Percentiles rank a stretch among this genome's conserved stretches.
These are phyloP conservation scores for Arthroderma sp. DNA, from an alignment of 2,329 filamentous ascomycete genomes.

Conservation along the genomic window DNA sequence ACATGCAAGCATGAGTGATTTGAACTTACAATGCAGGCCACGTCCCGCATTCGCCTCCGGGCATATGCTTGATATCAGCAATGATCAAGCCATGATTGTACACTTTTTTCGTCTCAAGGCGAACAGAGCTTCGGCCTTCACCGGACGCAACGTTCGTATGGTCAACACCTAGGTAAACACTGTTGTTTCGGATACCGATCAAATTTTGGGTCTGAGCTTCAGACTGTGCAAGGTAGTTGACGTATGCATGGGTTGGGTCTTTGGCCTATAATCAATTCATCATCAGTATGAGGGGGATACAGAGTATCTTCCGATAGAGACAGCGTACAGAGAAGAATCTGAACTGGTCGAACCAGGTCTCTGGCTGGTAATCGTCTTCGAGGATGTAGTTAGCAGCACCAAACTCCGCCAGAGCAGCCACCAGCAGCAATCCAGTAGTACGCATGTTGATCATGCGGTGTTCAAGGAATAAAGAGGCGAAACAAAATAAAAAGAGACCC, in stretches of 20 bases:
- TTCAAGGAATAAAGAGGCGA: neutral
- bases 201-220: constrained; percentile 48
- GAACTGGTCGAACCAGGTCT: constrained; percentile 41
- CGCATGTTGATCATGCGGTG: constrained; percentile 10
- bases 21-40: constrained; percentile 56
- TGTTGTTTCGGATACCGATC: constrained; percentile 44
- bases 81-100: constrained; percentile 60
- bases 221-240: constrained; percentile 52
- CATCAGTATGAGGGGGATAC: constrained; percentile 1
- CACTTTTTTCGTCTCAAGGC: constrained; percentile 52
- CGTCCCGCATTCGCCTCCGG: constrained; percentile 54
- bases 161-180: constrained; percentile 60
- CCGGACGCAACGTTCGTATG: constrained; percentile 42
- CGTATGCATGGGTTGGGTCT: constrained; percentile 66
- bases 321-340: constrained; percentile 39
- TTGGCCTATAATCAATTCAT: constrained; percentile 20
- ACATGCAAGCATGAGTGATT: neutral
- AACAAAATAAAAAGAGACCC: neutral
- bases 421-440: constrained; percentile 30
- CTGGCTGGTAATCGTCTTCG: constrained; percentile 15
- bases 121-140: constrained; percentile 56
- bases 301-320: neutral
- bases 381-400: constrained; percentile 11
- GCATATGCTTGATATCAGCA: constrained; percentile 62
- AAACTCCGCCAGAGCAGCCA: constrained; percentile 38